Percentiles rank a stretch among this genome's conserved stretches.
Conservation (phyloP, 2,329 filamentous ascomycete genomes). For the Alternaria dauci region DNA sequence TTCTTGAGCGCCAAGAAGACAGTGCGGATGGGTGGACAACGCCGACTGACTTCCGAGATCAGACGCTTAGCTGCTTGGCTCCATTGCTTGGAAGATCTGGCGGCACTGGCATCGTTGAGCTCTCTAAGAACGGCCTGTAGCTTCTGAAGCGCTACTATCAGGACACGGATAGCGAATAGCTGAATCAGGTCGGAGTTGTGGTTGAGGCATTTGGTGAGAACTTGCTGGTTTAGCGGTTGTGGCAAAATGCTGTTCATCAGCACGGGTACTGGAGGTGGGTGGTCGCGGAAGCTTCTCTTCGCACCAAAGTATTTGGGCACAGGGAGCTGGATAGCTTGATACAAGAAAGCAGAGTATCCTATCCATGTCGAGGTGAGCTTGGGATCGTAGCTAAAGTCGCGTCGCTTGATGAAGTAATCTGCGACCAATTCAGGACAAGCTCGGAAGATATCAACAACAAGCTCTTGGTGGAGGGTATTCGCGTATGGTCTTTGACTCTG, state of each 20-base stretch:
- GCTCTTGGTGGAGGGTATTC: slow-evolving; percentile 79
- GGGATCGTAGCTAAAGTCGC: slow-evolving; percentile 82
- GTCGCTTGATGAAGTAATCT: slow-evolving; percentile 83
- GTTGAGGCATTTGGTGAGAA: slow-evolving; percentile 79
- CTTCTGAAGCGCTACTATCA: slow-evolving; percentile 82
- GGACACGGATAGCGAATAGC: slow-evolving; percentile 82
- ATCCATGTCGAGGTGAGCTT: slow-evolving; percentile 95
- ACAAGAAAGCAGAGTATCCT: slow-evolving; percentile 88
- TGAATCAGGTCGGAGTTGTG: slow-evolving; percentile 80
- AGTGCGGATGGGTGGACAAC: slow-evolving; percentile 83
- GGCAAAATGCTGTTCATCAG: slow-evolving; percentile 89
- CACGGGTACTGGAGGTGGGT: slow-evolving; percentile 80
- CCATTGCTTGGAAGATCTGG: slow-evolving; percentile 65
- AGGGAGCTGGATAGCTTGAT: slow-evolving; percentile 77
- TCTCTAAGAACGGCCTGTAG: slow-evolving; percentile 70
- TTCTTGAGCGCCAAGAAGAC: slow-evolving; percentile 77
- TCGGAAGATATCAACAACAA: slow-evolving; percentile 80
- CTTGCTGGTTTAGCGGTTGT: slow-evolving; percentile 79
- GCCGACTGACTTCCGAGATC: slow-evolving; percentile 75
- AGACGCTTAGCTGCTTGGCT: slow-evolving; percentile 72
- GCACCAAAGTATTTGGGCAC: slow-evolving; percentile 78
- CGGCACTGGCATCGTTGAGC: slow-evolving; percentile 60
- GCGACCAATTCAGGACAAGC: slow-evolving; percentile 86
- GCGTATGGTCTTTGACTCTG: slow-evolving; percentile 84
- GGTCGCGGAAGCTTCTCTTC: slow-evolving; percentile 65